Percentiles rank a stretch among this genome's conserved stretches.
phyloP scores from a whole-genome alignment of 495 filamentous ascomycete genomes.

The Diplogelasinospora grovesii region DNA sequence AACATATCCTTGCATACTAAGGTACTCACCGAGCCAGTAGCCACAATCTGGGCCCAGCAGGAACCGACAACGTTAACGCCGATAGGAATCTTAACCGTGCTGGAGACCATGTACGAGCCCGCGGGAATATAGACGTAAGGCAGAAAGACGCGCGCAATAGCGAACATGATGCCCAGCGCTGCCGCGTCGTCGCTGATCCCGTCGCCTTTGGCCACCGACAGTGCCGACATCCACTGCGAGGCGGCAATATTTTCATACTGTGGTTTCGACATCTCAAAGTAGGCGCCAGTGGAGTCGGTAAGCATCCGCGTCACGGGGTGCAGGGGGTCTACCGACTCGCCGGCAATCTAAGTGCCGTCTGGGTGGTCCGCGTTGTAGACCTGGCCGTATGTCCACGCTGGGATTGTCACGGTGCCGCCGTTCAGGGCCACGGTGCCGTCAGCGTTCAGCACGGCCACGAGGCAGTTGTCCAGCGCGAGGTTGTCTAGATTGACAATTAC shows the following conservation, averaged over 20 bases:
- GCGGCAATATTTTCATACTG: conserved; percentile 55
- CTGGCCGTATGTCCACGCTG: too few relatives aligned
- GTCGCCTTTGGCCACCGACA: conserved; percentile 67
- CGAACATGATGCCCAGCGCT: background rate
- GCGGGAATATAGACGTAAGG: conserved; percentile 16
- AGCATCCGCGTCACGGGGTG: conserved; percentile 40
- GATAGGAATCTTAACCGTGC: conserved; percentile 41
- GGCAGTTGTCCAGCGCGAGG: conserved; percentile 1
- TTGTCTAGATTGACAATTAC: background rate
- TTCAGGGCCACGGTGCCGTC: background rate
- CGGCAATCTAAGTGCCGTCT: background rate
- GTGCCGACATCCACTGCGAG: conserved; percentile 61
- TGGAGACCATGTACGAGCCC: conserved; percentile 30
- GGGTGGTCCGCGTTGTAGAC: background rate
- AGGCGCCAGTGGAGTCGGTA: conserved; percentile 39
- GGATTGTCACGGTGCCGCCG: too few relatives aligned
- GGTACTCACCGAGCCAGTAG: conserved; percentile 35
- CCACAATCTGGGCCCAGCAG: conserved; percentile 32
- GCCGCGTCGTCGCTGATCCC: conserved; percentile 53
- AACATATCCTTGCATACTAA: too few relatives aligned
- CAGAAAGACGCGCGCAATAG: conserved; percentile 17
- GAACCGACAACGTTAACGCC: conserved; percentile 34
- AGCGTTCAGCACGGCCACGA: background rate
- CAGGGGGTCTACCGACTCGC: background rate
- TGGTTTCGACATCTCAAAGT: conserved; percentile 60